Evolutionary conservation across 23 red algal species (phyloP).

Genomic region (Gracilariopsis chorda): DNA sequence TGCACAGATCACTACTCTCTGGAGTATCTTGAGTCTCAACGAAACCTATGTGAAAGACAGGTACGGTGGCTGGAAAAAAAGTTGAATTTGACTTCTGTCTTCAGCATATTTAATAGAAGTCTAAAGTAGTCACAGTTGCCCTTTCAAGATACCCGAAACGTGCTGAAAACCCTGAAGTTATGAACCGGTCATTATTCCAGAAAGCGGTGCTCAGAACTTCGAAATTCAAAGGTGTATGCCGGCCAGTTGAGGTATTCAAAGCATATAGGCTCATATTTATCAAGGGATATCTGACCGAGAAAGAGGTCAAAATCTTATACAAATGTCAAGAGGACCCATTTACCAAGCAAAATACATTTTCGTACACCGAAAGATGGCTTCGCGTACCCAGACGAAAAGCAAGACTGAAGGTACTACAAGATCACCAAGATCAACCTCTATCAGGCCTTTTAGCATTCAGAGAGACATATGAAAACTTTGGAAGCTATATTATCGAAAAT

Average conservation of each 20-base stretch:
- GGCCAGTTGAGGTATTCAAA: neutral
- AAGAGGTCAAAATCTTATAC: too few species aligned
- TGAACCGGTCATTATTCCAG: neutral
- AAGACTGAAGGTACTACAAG: too few species aligned
- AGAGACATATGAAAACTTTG: too few species aligned
- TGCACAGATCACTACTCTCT: conserved; percentile 13
- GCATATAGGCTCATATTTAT: neutral
- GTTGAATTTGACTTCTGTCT: conserved; percentile 12
- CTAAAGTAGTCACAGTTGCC: conserved; percentile 14
- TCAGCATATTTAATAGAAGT: neutral
- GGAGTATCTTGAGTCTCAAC: conserved; percentile 1
- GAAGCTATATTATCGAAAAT: too few species aligned
- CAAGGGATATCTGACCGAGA: too few species aligned
- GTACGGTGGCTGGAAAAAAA: neutral
- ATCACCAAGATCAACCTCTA: too few species aligned
- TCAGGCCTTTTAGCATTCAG: too few species aligned
- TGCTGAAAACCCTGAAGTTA: neutral
- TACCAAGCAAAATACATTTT: too few species aligned
- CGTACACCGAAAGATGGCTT: too few species aligned
- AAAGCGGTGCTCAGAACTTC: neutral
- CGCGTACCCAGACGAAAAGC: too few species aligned
- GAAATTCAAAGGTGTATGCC: neutral
- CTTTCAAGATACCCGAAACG: neutral
- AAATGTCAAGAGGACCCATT: too few species aligned
- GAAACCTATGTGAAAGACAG: neutral